Base-by-base conservation (phyloP, 2,329 filamentous ascomycete genomes). In the Exophiala viscosa region DNA sequence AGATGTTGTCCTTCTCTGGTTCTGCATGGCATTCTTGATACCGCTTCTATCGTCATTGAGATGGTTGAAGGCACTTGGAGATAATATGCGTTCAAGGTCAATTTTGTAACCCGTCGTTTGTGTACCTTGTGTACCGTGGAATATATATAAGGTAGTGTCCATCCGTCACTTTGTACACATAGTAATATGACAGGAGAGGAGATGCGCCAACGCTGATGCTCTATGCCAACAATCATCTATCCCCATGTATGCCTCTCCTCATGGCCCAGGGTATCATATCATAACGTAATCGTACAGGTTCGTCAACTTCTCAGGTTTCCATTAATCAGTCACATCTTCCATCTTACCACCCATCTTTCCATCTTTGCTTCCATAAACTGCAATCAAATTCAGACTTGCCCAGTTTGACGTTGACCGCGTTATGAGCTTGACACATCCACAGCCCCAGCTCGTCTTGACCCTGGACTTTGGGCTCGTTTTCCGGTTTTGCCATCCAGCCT, bases 351-450 rank as follows among this genome's bases (percentile, higher is more conserved):
- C 93, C 93, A 1, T 87, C 93, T 72, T 87, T 79, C 93, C 93
- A 99, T 69, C 93, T 81, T 77, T 97, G 88, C 69, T 96, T 85
- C 92, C 93, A 97, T 64, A 77, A 82, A 50, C 76, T 77, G 73
- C 93, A 99, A 76, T 99, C 90, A 73, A 99, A 99, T 62, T 80
- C 80, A 54, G 82, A 78, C 79, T 99, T 99, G 45, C 93, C 93
- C 62, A 99, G 70, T 76, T 96, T 97, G 55, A 70, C 67, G 69
- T 75, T 77, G 38, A 76, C 73, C 54, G 73, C 74, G 64, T 78
- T 77, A 67, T 77, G 74, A 54, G 74, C 74, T 64, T 73, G 70
- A 49, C 74, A 77, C 71, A 76, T 75, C 71, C 76, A 77, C 59
- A 68, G 68, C 15, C 75, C 73, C 55, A 78, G 72, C 49, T 74